Conservation (phyloP, 306 rosid genomes). For the Quercus mongolica region DNA sequence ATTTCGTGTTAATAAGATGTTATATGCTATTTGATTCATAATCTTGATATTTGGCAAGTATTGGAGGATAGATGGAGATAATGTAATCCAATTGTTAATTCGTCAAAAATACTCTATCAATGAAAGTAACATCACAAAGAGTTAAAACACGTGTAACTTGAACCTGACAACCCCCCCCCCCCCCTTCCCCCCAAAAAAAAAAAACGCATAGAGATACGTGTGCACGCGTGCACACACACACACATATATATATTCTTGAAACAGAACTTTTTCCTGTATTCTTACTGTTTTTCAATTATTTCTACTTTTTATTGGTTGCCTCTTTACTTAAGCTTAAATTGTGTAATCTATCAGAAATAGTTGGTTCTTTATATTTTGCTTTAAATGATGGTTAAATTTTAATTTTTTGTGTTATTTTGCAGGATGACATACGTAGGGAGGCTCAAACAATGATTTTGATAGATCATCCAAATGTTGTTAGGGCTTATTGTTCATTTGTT, state of each 20-base stretch:
- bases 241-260: background rate
- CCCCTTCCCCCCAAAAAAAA: too few relatives aligned
- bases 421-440: constrained; percentile 82
- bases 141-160: too few relatives aligned
- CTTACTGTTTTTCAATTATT: background rate
- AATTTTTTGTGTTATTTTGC: constrained; percentile 1
- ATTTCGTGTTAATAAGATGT: too few relatives aligned
- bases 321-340: background rate
- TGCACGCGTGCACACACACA: background rate
- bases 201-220: background rate
- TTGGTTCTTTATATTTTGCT: background rate
- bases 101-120: too few relatives aligned
- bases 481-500: constrained; percentile 85
- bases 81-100: too few relatives aligned
- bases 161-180: too few relatives aligned
- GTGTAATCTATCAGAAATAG: background rate
- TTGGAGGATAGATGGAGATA: too few relatives aligned
- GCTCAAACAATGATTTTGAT: constrained; percentile 95
- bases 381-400: background rate
- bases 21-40: too few relatives aligned
- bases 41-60: too few relatives aligned
- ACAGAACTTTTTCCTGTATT: background rate
- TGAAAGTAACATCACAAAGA: too few relatives aligned
- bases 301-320: background rate
- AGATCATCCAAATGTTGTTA: constrained; percentile 85